Evolutionary conservation across 2,329 filamentous ascomycete species (phyloP), one percentile per base, ranked within the genome.

Genomic region (Myriosclerotinia curreyana): DNA sequence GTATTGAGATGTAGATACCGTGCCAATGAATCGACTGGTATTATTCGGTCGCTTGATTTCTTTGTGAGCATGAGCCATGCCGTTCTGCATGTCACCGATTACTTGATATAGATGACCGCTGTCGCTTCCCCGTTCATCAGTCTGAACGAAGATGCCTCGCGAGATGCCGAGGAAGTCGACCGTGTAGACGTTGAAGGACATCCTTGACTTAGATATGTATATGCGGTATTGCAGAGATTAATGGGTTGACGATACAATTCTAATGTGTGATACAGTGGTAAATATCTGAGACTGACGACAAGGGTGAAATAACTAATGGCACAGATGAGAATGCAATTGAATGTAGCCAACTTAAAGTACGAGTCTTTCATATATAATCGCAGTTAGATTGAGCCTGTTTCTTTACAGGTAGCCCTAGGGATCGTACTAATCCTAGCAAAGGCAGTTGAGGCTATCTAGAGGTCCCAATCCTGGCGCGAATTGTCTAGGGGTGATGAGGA

Each of bases 81-180:
- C 62, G 17, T 66, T 55, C 12, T 61, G 55, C 34, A 66, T 66
- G 34, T 64, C 50, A 17, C 65, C 54, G 14, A 36, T 54, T 36
- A 64, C 62, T 60, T 66, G 55, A 46, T 56, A 66, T 20, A 66
- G 40, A 61, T 60, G 60, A 17, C 65, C 62, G 36, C 38, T 46
- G 17, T 60, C 55, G 28, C 15, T 40, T 25, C 65, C 65, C 2
- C 38, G 22, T 40, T 61, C 55, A 42, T 61, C 22, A 9, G 62
- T 64, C 20, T 66, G 62, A 25, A 66, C 44, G 31, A 66, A 66
- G 36, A 64, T 60, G 20, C 61, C 61, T 22, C 61, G 17, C 17
- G 61, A 59, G 22, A 49, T 31, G 8, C 61, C 61, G 20, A 59
- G 61, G 25, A 63, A 59, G n/a, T 63, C 61, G n/a, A 59, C 53